Evolutionary conservation across 768 basidiomycete genomes (phyloP).

Genomic region (Termitomyces sp.): DNA sequence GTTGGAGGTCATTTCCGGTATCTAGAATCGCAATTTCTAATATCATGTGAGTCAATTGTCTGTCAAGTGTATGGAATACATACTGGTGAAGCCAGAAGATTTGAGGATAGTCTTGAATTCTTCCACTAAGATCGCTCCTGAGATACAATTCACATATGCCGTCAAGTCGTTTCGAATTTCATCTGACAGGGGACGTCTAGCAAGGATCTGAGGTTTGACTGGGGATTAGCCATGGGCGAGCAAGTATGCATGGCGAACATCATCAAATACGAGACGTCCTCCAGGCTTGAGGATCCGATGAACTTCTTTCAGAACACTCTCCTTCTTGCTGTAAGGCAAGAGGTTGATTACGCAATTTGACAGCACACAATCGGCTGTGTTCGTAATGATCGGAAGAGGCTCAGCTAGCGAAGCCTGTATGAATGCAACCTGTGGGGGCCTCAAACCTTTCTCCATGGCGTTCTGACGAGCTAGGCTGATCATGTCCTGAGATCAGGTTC

Average conservation of each 20-base stretch:
- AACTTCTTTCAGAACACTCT: conserved; percentile 36
- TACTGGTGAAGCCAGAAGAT: conserved; percentile 38
- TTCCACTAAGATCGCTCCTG: conserved; percentile 34
- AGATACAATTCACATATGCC: conserved; percentile 39
- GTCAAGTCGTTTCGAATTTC: conserved; percentile 33
- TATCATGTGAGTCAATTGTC: not conserved
- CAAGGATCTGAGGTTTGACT: conserved; percentile 32
- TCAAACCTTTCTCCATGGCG: conserved; percentile 31
- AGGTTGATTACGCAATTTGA: conserved; percentile 57
- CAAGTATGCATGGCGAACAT: conserved; percentile 29
- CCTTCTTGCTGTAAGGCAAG: conserved; percentile 35
- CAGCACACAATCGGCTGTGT: conserved; percentile 47
- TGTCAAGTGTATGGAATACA: not conserved
- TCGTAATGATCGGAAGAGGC: conserved; percentile 39
- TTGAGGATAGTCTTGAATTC: conserved; percentile 32
- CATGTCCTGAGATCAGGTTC: conserved; percentile 36
- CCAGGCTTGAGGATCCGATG: conserved; percentile 49
- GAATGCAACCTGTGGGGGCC: conserved; percentile 44
- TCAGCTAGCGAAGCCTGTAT: conserved; percentile 35
- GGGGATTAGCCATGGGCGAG: not conserved
- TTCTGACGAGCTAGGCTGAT: conserved; percentile 40
- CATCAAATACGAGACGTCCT: conserved; percentile 46
- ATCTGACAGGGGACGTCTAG: conserved; percentile 37
- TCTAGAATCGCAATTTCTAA: conserved; percentile 36
- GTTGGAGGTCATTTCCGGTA: conserved; percentile 34